Base-by-base conservation (phyloP, 2,329 filamentous ascomycete species). In the Talaromyces sp. region DNA sequence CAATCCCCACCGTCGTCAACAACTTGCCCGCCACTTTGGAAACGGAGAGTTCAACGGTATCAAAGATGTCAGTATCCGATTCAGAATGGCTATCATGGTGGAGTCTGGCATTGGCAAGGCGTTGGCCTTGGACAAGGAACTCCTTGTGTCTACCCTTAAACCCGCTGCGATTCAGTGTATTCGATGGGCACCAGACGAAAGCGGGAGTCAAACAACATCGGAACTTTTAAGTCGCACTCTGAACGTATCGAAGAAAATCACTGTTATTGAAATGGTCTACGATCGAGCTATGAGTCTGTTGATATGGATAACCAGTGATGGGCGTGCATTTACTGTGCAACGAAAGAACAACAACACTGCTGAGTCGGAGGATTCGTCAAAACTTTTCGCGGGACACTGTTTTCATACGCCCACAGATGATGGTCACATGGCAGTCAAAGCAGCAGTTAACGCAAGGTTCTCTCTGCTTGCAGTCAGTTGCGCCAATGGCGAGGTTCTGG, bases 151-250 rank as follows among this genome's bases (percentile, higher is more conserved):
- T 4, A 99, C 95, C 0, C 83, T 87, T 61, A 96, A 95, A 71
- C 95, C 95, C 3, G 89, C 93, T 0, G 94, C 95, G n/a, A 87
- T 98, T 16, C 95, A 99, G 75, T 97, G 93, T 76, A 98, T 99
- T 68, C 87, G 90, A 62, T 99, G 95, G 95, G 90, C 89, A 0
- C 90, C 93, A 1, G 93, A 96, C 72, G 89, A 84, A 66, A 85
- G 83, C 36, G 90, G 91, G 23, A 89, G 85, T 64, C 94, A 98
- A 76, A 97, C 93, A 2, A 92, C 87, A 67, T 97, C 95, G 0
- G 93, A 98, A 75, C 83, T 98, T 7, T 79, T 98, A 64, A 93
- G 88, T 70, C 89, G 90, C 59, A 96, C 97, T 87, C 79, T 85
- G 55, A 96, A 92, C 89, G 78, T 97, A 27, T 87, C 88, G 58